Base-by-base conservation (phyloP, 129 eudicot genomes). In the Flaveria linearis region DNA sequence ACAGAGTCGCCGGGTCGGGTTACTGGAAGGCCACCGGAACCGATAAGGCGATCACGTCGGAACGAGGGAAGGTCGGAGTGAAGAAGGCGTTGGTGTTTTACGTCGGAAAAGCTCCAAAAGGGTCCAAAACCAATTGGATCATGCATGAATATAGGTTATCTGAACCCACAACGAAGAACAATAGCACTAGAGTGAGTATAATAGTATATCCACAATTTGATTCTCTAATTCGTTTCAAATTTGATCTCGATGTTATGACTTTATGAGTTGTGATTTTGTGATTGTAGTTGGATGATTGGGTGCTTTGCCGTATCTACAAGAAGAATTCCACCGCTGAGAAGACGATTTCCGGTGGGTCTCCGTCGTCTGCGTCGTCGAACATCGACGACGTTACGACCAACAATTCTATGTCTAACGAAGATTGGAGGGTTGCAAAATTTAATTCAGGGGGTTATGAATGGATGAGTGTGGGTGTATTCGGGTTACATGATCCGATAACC, bases 21-120 rank as follows among this genome's bases (percentile, higher is more conserved):
- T 93, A 93, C 51, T 93, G 98, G 98, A 93, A 93, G 70, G 98
- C 98, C 3, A 93, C 98, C 17, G 98, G 97, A 74, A 93, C 98
- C 0, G 98, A 93, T 81, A 93, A 93, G 76, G 69, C 87, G 41
- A 88, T 93, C 42, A 82, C 82, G 16, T 83, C 90, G 0, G 88
- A 84, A 6, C 88, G 96, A 16, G 80, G 84, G 36, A 90, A 84
- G 53, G 96, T 93, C 20, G 98, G 98, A 3, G 88, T 93, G 9
- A 92, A 92, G 78, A 93, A 93, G 72, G 91, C 98, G 23, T 82
- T 93, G 25, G 98, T 93, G 14, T 93, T 93, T n/a, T 93, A 93
- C 71, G 76, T 90, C 2, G 98, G 98, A 0, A 93, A 90, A 85
- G 97, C 98, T n/a, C 98, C 98, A 0, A 90, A 84, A 75, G 98